Evolutionary conservation across 225 moss, liverwort and hornwort genomes (phyloP).

Genomic region (Physcomitrellopsis africana): DNA sequence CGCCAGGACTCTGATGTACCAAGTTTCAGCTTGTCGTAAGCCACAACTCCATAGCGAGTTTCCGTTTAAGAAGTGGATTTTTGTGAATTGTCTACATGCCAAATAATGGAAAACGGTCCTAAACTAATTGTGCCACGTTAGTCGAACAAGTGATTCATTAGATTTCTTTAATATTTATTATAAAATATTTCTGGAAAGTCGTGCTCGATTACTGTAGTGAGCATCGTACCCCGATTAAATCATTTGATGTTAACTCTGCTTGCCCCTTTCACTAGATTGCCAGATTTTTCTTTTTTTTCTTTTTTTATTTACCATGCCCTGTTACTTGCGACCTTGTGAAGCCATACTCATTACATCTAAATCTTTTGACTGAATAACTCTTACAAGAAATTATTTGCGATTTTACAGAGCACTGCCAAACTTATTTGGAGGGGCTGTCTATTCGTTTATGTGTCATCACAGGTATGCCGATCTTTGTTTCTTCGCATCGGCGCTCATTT

Average conservation of each 20-base stretch:
- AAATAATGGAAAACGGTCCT: not conserved
- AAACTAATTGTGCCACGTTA: not conserved
- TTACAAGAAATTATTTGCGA: not conserved
- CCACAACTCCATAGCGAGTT: not conserved
- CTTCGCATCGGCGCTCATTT: not conserved
- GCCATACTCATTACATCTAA: not conserved
- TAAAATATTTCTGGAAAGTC: no score
- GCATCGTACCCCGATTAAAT: not conserved
- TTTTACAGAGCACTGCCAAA: slow-evolving; percentile 86
- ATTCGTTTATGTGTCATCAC: slow-evolving; percentile 99
- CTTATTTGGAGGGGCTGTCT: slow-evolving; percentile 98
- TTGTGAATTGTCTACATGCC: not conserved
- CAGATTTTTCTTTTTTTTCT: not conserved
- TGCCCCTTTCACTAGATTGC: not conserved
- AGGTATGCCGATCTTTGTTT: slow-evolving; percentile 48
- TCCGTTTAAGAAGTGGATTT: not conserved
- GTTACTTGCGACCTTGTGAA: not conserved
- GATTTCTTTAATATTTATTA: not conserved
- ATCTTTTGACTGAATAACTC: slow-evolving; percentile 4
- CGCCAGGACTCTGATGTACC: slow-evolving; percentile 61
- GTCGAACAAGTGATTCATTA: not conserved
- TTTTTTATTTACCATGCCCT: not conserved
- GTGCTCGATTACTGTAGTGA: not conserved
- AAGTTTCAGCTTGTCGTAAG: slow-evolving; percentile 63
- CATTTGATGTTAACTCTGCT: not conserved